These are phyloP conservation scores for Phytopythium montanum DNA, from an alignment of 352 stramenopile species.

Conservation along the genomic window DNA sequence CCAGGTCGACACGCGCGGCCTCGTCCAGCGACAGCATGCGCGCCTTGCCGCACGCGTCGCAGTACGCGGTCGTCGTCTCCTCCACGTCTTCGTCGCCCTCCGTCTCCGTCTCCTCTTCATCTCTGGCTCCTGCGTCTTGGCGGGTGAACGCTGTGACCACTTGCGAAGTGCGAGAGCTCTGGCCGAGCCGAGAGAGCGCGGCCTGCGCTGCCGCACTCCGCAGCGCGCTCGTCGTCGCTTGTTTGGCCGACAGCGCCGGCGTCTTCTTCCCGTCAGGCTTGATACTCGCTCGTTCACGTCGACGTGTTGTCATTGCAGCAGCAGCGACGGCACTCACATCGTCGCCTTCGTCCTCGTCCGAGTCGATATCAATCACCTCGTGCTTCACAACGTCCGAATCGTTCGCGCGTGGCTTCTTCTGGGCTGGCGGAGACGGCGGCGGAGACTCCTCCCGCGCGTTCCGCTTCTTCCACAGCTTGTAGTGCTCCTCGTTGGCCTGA, in stretches of 20 bases:
- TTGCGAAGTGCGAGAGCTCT: constrained; percentile 30
- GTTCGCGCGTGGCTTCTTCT: not conserved
- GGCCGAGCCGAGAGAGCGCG: constrained; percentile 51
- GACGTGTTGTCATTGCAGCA: not conserved
- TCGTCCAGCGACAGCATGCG: constrained; percentile 60
- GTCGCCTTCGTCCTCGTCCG: not conserved
- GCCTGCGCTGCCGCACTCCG: constrained; percentile 49
- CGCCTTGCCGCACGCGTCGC: constrained; percentile 77
- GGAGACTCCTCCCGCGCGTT: not conserved
- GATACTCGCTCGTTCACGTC: not conserved
- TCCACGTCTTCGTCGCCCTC: constrained; percentile 54
- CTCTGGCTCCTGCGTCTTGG: constrained; percentile 4
- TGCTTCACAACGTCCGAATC: not conserved
- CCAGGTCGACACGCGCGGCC: constrained; percentile 19
- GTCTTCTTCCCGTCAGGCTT: constrained; percentile 6
- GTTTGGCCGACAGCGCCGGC: constrained; percentile 24
- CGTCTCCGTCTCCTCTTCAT: constrained; percentile 18
- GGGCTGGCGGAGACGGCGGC: not conserved
- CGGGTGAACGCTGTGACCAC: constrained; percentile 37
- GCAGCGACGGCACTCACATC: not conserved
- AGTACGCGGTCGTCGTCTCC: constrained; percentile 70
- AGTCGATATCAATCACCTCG: constrained; percentile 3
- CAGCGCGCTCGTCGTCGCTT: constrained; percentile 27
- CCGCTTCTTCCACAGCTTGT: constrained; percentile 60
- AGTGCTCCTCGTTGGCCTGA: constrained; percentile 68